Percentiles rank a stretch among this genome's conserved stretches.
Evolutionary conservation across 2,329 filamentous ascomycete genomes (phyloP).

Genomic region (Aureobasidium sp.): DNA sequence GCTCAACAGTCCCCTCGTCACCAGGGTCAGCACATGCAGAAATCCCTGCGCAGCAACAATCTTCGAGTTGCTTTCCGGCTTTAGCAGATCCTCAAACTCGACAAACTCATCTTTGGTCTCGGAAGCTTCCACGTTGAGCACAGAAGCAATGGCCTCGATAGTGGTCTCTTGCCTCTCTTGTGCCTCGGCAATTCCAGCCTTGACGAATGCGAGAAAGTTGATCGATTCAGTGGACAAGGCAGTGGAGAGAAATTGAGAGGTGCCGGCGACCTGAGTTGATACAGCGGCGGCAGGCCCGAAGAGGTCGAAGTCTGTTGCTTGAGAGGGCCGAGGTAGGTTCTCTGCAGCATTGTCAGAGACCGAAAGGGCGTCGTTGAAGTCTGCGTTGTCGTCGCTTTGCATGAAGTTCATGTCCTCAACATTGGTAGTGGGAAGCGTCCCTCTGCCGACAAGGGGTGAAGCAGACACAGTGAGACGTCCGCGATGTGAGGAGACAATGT

Average conservation of each 20-base stretch:
- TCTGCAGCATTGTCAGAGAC: neutral
- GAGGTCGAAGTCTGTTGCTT: constrained; percentile 33
- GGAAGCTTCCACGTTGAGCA: constrained; percentile 17
- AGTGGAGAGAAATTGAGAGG: constrained; percentile 44
- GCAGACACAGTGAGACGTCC: constrained; percentile 51
- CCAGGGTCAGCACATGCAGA: constrained; percentile 64
- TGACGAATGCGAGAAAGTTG: constrained; percentile 58
- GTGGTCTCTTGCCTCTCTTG: constrained; percentile 23
- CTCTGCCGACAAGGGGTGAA: constrained; percentile 53
- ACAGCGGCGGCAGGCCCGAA: constrained; percentile 39
- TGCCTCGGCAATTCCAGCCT: constrained; percentile 34
- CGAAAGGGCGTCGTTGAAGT: neutral
- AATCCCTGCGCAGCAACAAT: constrained; percentile 68
- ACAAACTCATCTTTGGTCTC: constrained; percentile 38
- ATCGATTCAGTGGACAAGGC: constrained; percentile 51
- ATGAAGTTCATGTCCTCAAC: neutral
- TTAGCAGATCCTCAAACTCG: constrained; percentile 62
- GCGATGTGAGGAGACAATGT: constrained; percentile 27
- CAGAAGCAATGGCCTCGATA: neutral
- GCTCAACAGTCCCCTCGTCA: constrained; percentile 38
- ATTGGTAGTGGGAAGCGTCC: constrained; percentile 2
- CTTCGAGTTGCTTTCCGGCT: constrained; percentile 46
- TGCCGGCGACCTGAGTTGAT: constrained; percentile 43
- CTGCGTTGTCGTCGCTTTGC: constrained; percentile 12
- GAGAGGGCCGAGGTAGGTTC: neutral